Evolutionary conservation across 352 stramenopile genomes (phyloP).

Genomic region (Pythium apleroticum): DNA sequence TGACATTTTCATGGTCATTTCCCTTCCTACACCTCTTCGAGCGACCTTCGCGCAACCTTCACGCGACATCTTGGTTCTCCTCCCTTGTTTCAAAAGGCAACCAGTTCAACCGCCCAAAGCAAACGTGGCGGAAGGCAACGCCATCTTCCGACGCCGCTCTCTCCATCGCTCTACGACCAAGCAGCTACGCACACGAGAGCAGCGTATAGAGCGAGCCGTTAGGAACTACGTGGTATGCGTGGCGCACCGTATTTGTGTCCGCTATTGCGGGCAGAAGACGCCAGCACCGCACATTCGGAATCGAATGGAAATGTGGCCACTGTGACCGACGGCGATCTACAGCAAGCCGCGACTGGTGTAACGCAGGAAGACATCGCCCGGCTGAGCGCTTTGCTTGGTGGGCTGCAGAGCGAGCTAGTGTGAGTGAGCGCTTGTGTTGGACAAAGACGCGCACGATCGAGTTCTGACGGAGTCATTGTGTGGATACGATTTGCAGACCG

Average conservation of each 20-base stretch:
- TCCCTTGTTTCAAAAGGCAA: conserved; percentile 21
- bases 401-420: conserved; percentile 37
- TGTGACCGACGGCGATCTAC: conserved; percentile 8
- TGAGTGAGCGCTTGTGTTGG: conserved; percentile 19
- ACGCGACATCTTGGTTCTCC: conserved; percentile 6
- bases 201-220: neutral
- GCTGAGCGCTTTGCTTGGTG: conserved; percentile 41
- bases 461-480: neutral
- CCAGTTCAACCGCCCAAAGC: conserved; percentile 18
- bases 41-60: conserved; percentile 30
- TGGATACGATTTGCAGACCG: conserved; percentile 12
- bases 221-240: conserved; percentile 36
- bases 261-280: conserved; percentile 34
- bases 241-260: conserved; percentile 56
- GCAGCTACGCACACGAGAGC: neutral
- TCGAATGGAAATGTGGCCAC: conserved; percentile 17
- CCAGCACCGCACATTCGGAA: conserved; percentile 29
- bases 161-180: conserved; percentile 4
- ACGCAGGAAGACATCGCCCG: conserved; percentile 32
- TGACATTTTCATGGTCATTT: conserved; percentile 1
- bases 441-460: neutral
- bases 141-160: neutral
- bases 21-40: conserved; percentile 4
- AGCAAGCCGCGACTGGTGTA: conserved; percentile 7
- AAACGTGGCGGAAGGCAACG: conserved; percentile 11